phyloP scores from a whole-genome alignment of 1,139 yeast genomes.

The Nakaseomyces glabratus region DNA sequence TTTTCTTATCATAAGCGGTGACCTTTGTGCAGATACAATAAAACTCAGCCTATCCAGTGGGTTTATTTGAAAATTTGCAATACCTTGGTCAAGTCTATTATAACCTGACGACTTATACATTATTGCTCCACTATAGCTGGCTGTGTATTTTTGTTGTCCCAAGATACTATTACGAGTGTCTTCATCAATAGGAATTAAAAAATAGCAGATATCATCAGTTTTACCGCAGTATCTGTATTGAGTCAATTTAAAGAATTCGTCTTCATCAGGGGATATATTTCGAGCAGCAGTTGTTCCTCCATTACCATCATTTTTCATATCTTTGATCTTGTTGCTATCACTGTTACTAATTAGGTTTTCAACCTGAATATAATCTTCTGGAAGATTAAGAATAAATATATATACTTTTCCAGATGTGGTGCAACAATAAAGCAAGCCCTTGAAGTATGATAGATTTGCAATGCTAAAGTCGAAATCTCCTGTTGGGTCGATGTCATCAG shows the following conservation, averaged over 20 bases:
- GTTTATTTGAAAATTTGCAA: constrained; percentile 23
- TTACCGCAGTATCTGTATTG: constrained; percentile 16
- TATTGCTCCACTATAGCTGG: constrained; percentile 10
- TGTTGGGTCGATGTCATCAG: constrained; percentile 13
- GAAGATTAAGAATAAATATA: constrained; percentile 23
- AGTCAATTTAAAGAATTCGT: constrained; percentile 13
- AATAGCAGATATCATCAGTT: constrained; percentile 21
- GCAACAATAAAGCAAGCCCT: constrained; percentile 24
- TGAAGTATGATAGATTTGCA: constrained; percentile 21
- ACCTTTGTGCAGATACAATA: constrained; percentile 16
- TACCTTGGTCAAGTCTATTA: constrained; percentile 16
- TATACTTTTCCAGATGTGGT: constrained; percentile 21
- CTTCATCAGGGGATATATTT: constrained; percentile 13
- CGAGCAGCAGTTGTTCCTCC: not conserved
- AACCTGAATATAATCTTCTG: constrained; percentile 19
- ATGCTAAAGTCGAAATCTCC: constrained; percentile 15
- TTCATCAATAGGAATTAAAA: constrained; percentile 20
- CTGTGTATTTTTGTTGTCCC: not conserved
- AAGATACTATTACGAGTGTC: constrained; percentile 9
- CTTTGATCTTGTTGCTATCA: not conserved
- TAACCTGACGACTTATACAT: constrained; percentile 21
- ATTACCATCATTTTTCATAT: not conserved
- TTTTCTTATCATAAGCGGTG: constrained; percentile 22
- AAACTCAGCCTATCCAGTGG: constrained; percentile 26
- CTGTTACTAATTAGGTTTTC: constrained; percentile 10